Evolutionary conservation across 1,284 basidiomycete species (phyloP), one percentile per base, ranked within the genome.

Genomic region (Tranzscheliella williamsii): DNA sequence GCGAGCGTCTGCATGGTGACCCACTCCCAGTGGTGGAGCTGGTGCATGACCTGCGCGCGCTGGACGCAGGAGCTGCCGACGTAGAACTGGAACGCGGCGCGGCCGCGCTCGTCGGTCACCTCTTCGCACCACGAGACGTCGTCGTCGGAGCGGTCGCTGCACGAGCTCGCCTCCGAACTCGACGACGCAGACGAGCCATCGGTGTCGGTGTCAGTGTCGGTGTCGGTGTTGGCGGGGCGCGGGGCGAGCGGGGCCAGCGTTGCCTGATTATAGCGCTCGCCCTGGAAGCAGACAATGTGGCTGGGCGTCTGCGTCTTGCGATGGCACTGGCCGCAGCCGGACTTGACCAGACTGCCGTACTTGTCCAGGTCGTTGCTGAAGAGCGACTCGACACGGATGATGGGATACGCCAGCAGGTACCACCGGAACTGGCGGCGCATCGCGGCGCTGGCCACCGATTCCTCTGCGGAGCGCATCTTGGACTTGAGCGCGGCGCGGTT

Each of bases 1-100:
- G 36, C 50, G 9, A 66, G 20, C 1, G 47, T 50, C 31, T 63
- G 53, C 48, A 66, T 57, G 13, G 50, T 51, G 20, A 26, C 24
- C 57, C 51, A 60, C 23, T 68, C 62, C 66, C 66, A 68, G 40
- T 68, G 66, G 35, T 56, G 56, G 5, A 68, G 34, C 11, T 36
- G 29, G 27, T 64, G 61, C 44, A 61, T 34, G 5, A 62, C 46
- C 11, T 21, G 35, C 2, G 66, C 66, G 1, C 53, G 31, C 9
- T 53, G 47, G 0, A 52, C 66, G 18, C 66, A 68, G 21, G 32
- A 29, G 18, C 36, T 31, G n/a, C 66, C 66, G 1, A 49, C 49
- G 38, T 39, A 60, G 24, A 68, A 68, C 0, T 43, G 44, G 16
- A 22, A 56, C 18, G 29, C 50, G 2, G 37, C 11, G 0, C 42